These are phyloP conservation scores for Helianthus annuus DNA, from an alignment of 129 eudicot species.

Conservation along the genomic window HanXRQr2.0-SUNRISE NC_035446.2:95219291-95219790, in stretches of 20 bases:
- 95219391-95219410: slow-evolving; percentile 5
- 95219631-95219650: background rate
- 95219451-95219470: slow-evolving; percentile 21
- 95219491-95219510: slow-evolving; percentile 24
- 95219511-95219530: slow-evolving; percentile 6
- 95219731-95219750: too few species aligned
- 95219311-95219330: too few species aligned
- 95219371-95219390: slow-evolving; percentile 20
- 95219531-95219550: background rate
- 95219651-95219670: background rate
- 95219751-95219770: too few species aligned
- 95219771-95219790: too few species aligned
- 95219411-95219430: slow-evolving; percentile 20
- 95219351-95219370: background rate
- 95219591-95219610: too few species aligned
- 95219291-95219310: background rate
- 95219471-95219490: slow-evolving; percentile 29
- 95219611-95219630: background rate
- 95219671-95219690: background rate
- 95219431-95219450: slow-evolving; percentile 13
- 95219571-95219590: background rate
- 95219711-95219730: background rate
- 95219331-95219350: too few species aligned
- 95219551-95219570: background rate
- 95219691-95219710: background rate